Evolutionary conservation across 495 filamentous ascomycete genomes (phyloP), one percentile per base, ranked within the genome.

Genomic region (Daldinia childiae): DNA sequence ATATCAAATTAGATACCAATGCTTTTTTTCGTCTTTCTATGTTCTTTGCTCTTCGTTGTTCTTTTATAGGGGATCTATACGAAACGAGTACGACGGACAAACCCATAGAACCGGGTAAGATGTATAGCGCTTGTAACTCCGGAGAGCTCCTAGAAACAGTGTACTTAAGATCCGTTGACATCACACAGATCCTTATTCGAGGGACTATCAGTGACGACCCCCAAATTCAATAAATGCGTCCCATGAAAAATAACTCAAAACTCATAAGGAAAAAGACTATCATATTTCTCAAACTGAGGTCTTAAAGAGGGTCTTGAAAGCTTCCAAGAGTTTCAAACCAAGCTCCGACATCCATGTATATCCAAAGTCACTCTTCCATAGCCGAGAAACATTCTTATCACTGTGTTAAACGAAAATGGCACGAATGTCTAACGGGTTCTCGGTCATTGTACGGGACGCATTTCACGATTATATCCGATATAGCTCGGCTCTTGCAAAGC

Each of bases 401-500:
- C 62, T 66, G 71, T 73, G 71, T 41, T 15, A n/a, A 50, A 66
- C 66, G 66, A 73, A 66, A 73, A 69, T 41, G 27, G 66, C 71
- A 73, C 71, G 71, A 73, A 73, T 59, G 71, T 73, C 66, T 6
- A 66, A 73, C 71, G 71, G 71, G 71, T 66, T 66, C 71, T 69
- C 71, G 71, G 71, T 17, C 66, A 50, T 38, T 32, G 51, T 45
- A 66, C 71, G 71, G 71, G 17, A 54, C 38, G 48, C 54, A 63
- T 63, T 60, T 54, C 62, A 73, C 71, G 71, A 69, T 69, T 73
- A 58, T 66, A 52, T 73, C 71, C 71, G 71, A 73, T 30, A 8
- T 52, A 66, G 71, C 71, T 73, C 71, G 71, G 71, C 71, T 73
- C 62, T 73, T 73, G 38, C 43, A 57, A 57, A 65, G 43, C 51